These are phyloP conservation scores for Asterophora lycoperdoides DNA, from an alignment of 768 basidiomycete genomes.

Conservation along the genomic window DNA sequence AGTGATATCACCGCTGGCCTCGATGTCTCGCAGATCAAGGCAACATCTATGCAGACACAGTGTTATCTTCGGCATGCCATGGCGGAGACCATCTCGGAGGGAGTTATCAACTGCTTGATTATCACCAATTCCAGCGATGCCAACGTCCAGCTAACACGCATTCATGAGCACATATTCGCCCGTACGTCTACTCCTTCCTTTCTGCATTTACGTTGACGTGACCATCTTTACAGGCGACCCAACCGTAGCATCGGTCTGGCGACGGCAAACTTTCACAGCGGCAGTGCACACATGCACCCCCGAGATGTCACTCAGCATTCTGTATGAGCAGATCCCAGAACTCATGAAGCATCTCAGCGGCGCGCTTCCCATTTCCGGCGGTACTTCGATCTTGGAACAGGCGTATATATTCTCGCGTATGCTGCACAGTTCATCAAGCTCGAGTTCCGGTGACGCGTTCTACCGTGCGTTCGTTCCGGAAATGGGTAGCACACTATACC, in stretches of 20 bases:
- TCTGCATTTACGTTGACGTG: background rate
- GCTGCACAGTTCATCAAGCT: slow-evolving; percentile 70
- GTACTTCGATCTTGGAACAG: slow-evolving; percentile 59
- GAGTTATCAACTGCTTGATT: slow-evolving; percentile 80
- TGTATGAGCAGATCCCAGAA: slow-evolving; percentile 67
- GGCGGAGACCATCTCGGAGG: slow-evolving; percentile 70
- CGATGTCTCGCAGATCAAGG: slow-evolving; percentile 41
- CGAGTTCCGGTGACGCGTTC: slow-evolving; percentile 65
- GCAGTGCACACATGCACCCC: slow-evolving; percentile 75
- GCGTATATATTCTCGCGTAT: slow-evolving; percentile 82
- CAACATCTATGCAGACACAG: slow-evolving; percentile 69
- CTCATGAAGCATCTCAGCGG: slow-evolving; percentile 51
- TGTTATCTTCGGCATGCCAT: slow-evolving; percentile 78
- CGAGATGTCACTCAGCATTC: slow-evolving; percentile 62
- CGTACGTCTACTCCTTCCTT: slow-evolving; percentile 43
- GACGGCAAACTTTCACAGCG: slow-evolving; percentile 84
- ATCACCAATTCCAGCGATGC: slow-evolving; percentile 84
- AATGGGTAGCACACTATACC: slow-evolving; percentile 66
- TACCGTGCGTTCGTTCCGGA: slow-evolving; percentile 88
- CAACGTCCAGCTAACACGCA: slow-evolving; percentile 77
- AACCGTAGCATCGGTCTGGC: slow-evolving; percentile 87
- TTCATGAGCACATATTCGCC: slow-evolving; percentile 85
- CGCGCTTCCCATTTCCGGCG: slow-evolving; percentile 39
- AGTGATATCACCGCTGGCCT: slow-evolving; percentile 52
- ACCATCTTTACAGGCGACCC: slow-evolving; percentile 57